Conservation (phyloP, 305 asterid species). For the Andrographis paniculata region DNA sequence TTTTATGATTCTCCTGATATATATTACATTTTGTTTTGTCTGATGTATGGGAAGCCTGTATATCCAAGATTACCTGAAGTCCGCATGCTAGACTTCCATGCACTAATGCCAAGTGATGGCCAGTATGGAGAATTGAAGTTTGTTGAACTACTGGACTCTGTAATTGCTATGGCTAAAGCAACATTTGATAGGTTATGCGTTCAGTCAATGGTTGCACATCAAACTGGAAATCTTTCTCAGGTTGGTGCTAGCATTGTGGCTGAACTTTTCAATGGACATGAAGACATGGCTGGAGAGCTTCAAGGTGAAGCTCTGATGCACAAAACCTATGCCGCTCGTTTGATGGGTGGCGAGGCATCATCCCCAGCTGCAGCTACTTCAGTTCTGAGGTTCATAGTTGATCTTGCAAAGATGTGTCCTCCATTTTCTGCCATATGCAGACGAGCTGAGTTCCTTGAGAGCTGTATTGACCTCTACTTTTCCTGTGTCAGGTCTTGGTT, state of each 20-base stretch:
- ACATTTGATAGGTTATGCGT: constrained; percentile 83
- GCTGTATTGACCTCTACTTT: constrained; percentile 92
- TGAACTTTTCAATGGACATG: constrained; percentile 79
- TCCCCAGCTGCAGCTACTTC: constrained; percentile 99
- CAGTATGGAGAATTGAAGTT: constrained; percentile 70
- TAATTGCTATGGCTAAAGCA: constrained; percentile 96
- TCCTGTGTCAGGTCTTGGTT: constrained; percentile 88
- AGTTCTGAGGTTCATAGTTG: constrained; percentile 97
- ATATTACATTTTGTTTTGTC: constrained; percentile 91
- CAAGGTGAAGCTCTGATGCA: constrained; percentile 99
- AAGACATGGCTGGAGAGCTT: constrained; percentile 92
- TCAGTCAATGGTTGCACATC: constrained; percentile 86
- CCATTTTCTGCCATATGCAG: constrained; percentile 89
- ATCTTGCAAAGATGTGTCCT: constrained; percentile 96
- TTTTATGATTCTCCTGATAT: constrained; percentile 98
- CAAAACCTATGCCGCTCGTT: constrained; percentile 99
- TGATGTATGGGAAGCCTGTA: constrained; percentile 94
- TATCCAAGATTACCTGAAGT: constrained; percentile 99
- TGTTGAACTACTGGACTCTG: constrained; percentile 83
- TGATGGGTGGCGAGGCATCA: constrained; percentile 99
- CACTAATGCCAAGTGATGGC: constrained; percentile 91
- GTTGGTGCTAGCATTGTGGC: constrained; percentile 93
- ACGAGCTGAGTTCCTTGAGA: constrained; percentile 89
- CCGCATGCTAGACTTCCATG: constrained; percentile 96
- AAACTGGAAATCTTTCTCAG: constrained; percentile 88